Conservation (phyloP, 192 early-diverging fungal genomes). For the Coemansia sp. region DNA sequence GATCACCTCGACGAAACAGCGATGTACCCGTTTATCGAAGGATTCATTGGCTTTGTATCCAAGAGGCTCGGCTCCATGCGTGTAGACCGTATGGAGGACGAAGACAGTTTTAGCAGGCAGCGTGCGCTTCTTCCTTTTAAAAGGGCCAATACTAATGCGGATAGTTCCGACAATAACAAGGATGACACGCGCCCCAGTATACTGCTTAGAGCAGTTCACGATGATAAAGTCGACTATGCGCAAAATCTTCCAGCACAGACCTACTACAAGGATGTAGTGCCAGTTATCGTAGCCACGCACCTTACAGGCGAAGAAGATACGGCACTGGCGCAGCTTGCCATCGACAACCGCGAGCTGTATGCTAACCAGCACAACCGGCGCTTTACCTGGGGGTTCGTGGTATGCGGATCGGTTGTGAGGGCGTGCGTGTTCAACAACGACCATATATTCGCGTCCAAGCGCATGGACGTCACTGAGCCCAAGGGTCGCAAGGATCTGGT, state of each 20-base stretch:
- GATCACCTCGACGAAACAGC: background rate
- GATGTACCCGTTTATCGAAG: slow-evolving; percentile 6
- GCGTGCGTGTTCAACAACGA: slow-evolving; percentile 7
- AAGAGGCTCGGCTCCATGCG: background rate
- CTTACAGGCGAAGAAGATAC: background rate
- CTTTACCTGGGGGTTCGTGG: slow-evolving; percentile 27
- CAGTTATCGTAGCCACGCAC: slow-evolving; percentile 5
- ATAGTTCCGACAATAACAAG: background rate
- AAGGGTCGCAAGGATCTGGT: slow-evolving; percentile 5
- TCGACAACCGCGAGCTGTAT: slow-evolving; percentile 14
- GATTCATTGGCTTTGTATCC: slow-evolving; percentile 10
- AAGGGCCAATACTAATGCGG: slow-evolving; percentile 1
- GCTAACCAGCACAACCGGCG: slow-evolving; percentile 10
- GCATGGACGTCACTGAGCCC: slow-evolving; percentile 7
- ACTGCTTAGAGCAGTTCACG: background rate
- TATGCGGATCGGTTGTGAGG: slow-evolving; percentile 4
- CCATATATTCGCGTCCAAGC: slow-evolving; percentile 1
- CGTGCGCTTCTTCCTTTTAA: background rate
- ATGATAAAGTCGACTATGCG: background rate
- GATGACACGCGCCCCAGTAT: slow-evolving; percentile 7
- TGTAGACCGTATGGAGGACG: background rate
- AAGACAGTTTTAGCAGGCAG: background rate
- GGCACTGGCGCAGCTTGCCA: slow-evolving; percentile 9
- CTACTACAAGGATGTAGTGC: background rate
- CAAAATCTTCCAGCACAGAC: background rate